A percentile compares a stretch with the other conserved stretches of the same genome.
These are phyloP conservation scores for Dryadomyces quercivorus DNA, from an alignment of 2,329 filamentous ascomycete species.

Conservation along the genomic window DNA sequence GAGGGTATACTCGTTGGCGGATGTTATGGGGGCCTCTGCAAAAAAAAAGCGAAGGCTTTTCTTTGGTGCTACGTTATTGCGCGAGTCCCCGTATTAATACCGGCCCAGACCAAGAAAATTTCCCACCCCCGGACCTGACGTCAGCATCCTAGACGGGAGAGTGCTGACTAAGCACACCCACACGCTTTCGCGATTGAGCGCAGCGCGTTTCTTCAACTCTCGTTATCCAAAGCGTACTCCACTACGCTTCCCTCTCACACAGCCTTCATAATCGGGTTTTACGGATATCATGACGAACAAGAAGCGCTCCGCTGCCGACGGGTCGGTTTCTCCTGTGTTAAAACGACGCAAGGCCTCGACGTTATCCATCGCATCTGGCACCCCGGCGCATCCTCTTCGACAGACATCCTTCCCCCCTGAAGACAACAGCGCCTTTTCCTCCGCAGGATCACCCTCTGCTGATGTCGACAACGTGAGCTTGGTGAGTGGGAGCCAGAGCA, in stretches of 20 bases:
- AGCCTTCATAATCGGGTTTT: background rate
- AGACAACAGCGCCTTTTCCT: slow-evolving; percentile 42
- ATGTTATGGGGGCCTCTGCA: no score
- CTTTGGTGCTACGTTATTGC: no score
- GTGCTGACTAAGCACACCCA: background rate
- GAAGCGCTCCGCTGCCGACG: slow-evolving; percentile 49
- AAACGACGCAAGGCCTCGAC: slow-evolving; percentile 64
- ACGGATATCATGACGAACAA: slow-evolving; percentile 24
- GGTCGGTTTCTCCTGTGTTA: slow-evolving; percentile 31
- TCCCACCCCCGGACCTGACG: background rate
- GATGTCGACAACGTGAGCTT: slow-evolving; percentile 50
- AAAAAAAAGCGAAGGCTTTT: no score
- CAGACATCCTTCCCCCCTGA: slow-evolving; percentile 73
- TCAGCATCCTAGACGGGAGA: background rate
- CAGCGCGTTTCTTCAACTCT: no score
- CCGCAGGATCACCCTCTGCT: slow-evolving; percentile 51
- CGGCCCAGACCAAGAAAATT: background rate
- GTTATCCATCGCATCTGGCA: slow-evolving; percentile 41
- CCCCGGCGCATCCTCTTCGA: slow-evolving; percentile 53
- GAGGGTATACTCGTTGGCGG: no score
- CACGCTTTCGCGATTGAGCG: no score
- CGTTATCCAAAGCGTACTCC: background rate
- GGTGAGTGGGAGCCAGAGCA: slow-evolving; percentile 46
- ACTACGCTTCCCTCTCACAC: background rate
- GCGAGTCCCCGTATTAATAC: no score